Conservation (phyloP, 2,329 filamentous ascomycete genomes). For the Ceratocystis huliohia region DNA sequence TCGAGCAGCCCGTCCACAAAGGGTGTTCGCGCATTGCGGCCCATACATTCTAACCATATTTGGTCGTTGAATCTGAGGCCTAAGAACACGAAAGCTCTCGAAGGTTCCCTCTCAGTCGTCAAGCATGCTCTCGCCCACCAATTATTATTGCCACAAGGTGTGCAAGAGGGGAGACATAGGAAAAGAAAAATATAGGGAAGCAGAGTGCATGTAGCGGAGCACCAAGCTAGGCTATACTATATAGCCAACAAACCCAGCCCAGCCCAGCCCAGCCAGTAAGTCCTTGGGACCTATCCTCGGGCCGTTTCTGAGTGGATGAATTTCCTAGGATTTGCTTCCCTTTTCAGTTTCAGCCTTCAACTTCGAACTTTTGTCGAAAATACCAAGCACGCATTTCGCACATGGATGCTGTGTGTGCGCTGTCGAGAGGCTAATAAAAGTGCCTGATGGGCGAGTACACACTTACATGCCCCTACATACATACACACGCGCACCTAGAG, state of each 20-base stretch:
- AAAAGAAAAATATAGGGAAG: background rate
- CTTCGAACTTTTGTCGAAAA: background rate
- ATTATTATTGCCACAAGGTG: background rate
- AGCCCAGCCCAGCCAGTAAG: background rate
- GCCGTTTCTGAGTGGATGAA: background rate
- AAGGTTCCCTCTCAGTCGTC: background rate
- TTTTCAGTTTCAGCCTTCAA: background rate
- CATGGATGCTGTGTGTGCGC: background rate
- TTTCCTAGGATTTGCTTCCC: background rate
- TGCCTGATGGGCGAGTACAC: background rate
- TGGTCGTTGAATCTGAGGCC: background rate
- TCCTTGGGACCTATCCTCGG: background rate
- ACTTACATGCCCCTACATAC: no score
- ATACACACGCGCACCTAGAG: background rate
- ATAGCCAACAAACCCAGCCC: background rate
- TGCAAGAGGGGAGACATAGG: background rate
- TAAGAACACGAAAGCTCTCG: background rate
- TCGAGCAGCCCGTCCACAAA: no score
- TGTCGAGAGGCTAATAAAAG: background rate
- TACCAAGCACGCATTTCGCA: background rate
- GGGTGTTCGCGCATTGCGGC: no score
- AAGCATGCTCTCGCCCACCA: no score
- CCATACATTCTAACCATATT: no score
- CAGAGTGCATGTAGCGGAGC: no score
- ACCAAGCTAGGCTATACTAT: background rate